Evolutionary conservation across 352 stramenopile genomes (phyloP).

Genomic region (Bremia lactucae): DNA sequence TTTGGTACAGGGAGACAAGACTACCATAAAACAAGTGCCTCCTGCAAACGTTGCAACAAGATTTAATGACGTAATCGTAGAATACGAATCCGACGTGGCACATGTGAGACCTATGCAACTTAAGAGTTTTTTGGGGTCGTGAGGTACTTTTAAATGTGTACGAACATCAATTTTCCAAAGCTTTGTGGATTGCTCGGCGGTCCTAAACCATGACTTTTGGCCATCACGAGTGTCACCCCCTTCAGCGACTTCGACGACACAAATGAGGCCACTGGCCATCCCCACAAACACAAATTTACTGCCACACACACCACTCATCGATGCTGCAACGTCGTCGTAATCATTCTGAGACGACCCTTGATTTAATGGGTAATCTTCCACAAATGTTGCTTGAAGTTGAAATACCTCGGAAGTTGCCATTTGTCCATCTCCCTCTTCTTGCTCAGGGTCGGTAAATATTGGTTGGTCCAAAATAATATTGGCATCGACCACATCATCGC

Average conservation of each 20-base stretch:
- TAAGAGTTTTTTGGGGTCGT: slow-evolving; percentile 10
- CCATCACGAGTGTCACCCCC: background rate
- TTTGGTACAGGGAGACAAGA: slow-evolving; percentile 42
- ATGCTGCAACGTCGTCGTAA: slow-evolving; percentile 34
- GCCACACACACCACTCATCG: slow-evolving; percentile 35
- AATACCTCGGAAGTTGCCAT: slow-evolving; percentile 4
- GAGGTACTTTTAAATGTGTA: slow-evolving; percentile 28
- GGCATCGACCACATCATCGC: slow-evolving; percentile 1
- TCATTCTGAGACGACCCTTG: slow-evolving; percentile 35
- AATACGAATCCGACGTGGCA: slow-evolving; percentile 27
- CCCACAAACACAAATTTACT: slow-evolving; percentile 60
- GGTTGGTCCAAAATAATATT: slow-evolving; percentile 16
- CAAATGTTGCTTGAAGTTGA: slow-evolving; percentile 23
- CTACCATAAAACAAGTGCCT: slow-evolving; percentile 76
- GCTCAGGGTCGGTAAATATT: slow-evolving; percentile 6
- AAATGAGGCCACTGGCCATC: slow-evolving; percentile 63
- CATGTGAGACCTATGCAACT: slow-evolving; percentile 50
- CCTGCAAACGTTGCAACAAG: slow-evolving; percentile 64
- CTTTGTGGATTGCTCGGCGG: slow-evolving; percentile 15
- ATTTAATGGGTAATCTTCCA: slow-evolving; percentile 53
- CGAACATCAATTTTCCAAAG: slow-evolving; percentile 78
- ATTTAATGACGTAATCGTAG: slow-evolving; percentile 25
- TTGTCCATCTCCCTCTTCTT: slow-evolving; percentile 5
- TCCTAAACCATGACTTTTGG: slow-evolving; percentile 26
- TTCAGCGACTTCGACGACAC: slow-evolving; percentile 42